Base-by-base conservation (phyloP, 257 asterid genomes). In the Datura wrightii region DNA sequence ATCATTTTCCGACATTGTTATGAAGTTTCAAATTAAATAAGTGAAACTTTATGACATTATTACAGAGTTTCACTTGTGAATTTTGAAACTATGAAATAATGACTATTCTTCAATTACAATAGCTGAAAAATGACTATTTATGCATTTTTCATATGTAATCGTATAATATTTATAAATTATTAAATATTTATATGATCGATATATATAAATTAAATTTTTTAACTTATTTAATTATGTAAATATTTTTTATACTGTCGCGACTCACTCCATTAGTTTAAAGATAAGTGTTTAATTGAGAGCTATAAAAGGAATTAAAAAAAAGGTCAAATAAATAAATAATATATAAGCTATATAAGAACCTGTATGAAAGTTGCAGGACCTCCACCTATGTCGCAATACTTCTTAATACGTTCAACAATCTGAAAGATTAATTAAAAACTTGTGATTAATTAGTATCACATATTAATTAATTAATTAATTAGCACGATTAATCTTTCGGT, bases 311-410 rank as follows among this genome's bases (percentile, higher is more conserved):
- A 58, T 11, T 0, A 39, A 72, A 39, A 72, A 46, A 72, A 10
- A 72, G 56, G 10, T n/a, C 4, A 72, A 44, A 48, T 19, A 2
- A 44, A 19, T 10, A 2, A 70, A 70, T 70, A 41, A 48, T 44
- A 31, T 48, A 19, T 52, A 44, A 54, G 79, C 18, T n/a, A n/a
- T n/a, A 24, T 14, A 76, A 87, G 11, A 54, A 93, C 98, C 94
- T 95, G 98, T 74, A 94, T 91, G 88, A 95, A 95, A 31, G 98
- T 94, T 15, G 98, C 98, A 44, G 98, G 92, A 79, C 95, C 98
- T 86, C 98, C 97, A 89, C 90, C 84, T 46, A 93, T 92, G 88
- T 95, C 96, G 7, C 95, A 91, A 34, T 94, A 95, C 87, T 92
- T 94, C 91, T 92, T 92, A 50, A 95, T 89, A 59, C 94, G 96